Evolutionary conservation across 495 filamentous ascomycete genomes (phyloP), one percentile per base, ranked within the genome.

Genomic region (Aspergillus diversus): DNA sequence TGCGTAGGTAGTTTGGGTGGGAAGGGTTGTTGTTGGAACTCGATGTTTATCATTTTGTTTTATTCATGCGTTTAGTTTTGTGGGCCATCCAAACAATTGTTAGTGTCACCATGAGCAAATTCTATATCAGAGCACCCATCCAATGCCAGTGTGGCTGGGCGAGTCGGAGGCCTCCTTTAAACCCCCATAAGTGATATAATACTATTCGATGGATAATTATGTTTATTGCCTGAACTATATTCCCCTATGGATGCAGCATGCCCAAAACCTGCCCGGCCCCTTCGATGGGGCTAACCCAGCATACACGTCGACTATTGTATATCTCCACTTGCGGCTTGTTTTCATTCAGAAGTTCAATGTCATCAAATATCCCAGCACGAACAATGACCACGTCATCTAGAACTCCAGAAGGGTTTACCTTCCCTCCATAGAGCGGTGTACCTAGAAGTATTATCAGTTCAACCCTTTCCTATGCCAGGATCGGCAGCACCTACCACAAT

Each of bases 311-410:
- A 31, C 59, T 56, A 27, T 63, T 71, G 35, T 67, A 79, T 50
- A 79, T 32, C 59, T 79, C 76, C 34, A 46, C 69, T 42, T 64
- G 15, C 3, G 76, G 76, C 47, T 67, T 72, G 4, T 31, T 48
- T 54, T 69, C 27, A 53, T 70, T 65, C 64, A 77, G 42, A 43
- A 72, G 9, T 7, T 15, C 21, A 0, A 32, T 16, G 39, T 77
- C 66, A 66, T 79, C 73, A 17, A 79, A 66, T 9, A 79, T 75
- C 4, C 74, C 76, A 5, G 73, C 74, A 48, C 76, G 72, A 7
- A 79, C n/a, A 33, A 79, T 42, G 7, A 56, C 69, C 0, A 54
- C 63, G 42, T 69, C 71, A 0, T 56, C 64, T 15, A 51, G 56
- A n/a, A 16, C 33, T 35, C 73, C 74, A 33, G 58, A 21, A 2